These are phyloP conservation scores for Pleoardoris graminearum DNA, from an alignment of 2,329 filamentous ascomycete genomes.

Conservation along the genomic window DNA sequence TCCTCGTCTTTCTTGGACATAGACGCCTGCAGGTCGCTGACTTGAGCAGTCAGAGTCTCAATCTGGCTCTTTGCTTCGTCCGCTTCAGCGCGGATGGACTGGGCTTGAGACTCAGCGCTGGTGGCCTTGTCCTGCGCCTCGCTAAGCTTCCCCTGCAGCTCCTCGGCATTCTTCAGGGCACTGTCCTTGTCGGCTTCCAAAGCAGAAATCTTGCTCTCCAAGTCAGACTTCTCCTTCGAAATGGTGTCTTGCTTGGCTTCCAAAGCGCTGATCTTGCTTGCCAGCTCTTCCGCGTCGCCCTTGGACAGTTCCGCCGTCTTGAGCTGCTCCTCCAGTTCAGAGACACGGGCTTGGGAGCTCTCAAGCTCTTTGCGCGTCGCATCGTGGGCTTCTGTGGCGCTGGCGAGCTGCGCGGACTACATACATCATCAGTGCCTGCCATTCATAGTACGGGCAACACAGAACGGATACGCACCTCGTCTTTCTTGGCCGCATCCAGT, in stretches of 20 bases:
- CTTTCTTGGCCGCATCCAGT: conserved; percentile 8
- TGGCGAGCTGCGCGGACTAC: not conserved
- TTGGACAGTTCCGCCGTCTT: conserved; percentile 14
- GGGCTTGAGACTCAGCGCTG: conserved; percentile 14
- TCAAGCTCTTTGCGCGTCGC: conserved; percentile 10
- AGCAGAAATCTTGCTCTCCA: conserved; percentile 2
- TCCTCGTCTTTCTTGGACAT: conserved; percentile 28
- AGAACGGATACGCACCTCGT: not conserved
- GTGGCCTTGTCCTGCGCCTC: conserved; percentile 10
- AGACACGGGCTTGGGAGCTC: conserved; percentile 16
- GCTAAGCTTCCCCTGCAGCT: conserved; percentile 16
- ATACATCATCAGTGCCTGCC: not conserved
- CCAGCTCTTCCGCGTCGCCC: conserved; percentile 13
- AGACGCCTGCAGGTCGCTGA: conserved; percentile 29
- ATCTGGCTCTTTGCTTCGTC: conserved; percentile 17
- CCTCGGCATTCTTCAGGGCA: not conserved
- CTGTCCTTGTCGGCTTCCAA: conserved; percentile 2
- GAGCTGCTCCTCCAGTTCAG: conserved; percentile 18
- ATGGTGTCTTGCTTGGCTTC: not conserved
- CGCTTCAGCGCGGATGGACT: conserved; percentile 19
- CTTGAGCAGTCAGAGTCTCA: conserved; percentile 22
- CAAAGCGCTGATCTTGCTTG: not conserved
- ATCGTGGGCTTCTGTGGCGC: conserved; percentile 9
- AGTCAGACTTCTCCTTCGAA: not conserved
- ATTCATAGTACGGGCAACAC: not conserved